Evolutionary conservation across 441 rosid species (phyloP), one percentile per base, ranked within the genome.

Genomic region (Geranium incanum): DNA sequence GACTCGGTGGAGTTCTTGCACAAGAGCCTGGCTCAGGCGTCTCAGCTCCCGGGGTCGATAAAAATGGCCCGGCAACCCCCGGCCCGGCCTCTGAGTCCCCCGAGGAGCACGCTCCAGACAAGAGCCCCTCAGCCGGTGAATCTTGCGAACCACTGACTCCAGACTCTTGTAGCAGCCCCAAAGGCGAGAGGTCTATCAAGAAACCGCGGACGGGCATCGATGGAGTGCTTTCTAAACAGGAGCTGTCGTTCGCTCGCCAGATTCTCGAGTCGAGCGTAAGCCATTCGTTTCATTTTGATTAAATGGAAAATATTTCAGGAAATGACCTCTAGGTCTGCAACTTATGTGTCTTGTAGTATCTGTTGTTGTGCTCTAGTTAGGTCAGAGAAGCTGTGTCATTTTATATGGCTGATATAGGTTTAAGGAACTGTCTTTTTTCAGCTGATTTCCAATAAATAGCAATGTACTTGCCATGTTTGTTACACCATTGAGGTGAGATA

Each of bases 251-350:
- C 18, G 73, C 89, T 1, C 95, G 81, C 79, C 90, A 84, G 72
- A 92, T 92, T 74, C 76, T 95, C 48, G 97, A 95, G 75, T 94
- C 99, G 1, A 89, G 97, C 84, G 76, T 87, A 78, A 86, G 79
- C 78, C 70, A 83, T 64, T 81, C 90, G 52, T 86, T 12, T 15
- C 55, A 48, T 28, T 28, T 28, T 28, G 33, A 28, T 28, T 28
- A 77, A 13, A 68, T 84, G 78, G 86, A 83, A 59, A 85, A 4
- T 39, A 5, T 39, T 76, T 82, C 85, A 18, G 86, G 85, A 76
- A 73, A 77, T 68, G 81, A 85, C 23, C 63, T 57, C 9, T 16
- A 57, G 63, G 62, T 75, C 70, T 86, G 76, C 85, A 83, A 82
- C 74, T 74, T 64, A 12, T 43, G 50, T 11, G 4, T 37, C 23